Evolutionary conservation across 371 early-diverging fungal genomes (phyloP).

Genomic region (Aphelidium insulamus): DNA sequence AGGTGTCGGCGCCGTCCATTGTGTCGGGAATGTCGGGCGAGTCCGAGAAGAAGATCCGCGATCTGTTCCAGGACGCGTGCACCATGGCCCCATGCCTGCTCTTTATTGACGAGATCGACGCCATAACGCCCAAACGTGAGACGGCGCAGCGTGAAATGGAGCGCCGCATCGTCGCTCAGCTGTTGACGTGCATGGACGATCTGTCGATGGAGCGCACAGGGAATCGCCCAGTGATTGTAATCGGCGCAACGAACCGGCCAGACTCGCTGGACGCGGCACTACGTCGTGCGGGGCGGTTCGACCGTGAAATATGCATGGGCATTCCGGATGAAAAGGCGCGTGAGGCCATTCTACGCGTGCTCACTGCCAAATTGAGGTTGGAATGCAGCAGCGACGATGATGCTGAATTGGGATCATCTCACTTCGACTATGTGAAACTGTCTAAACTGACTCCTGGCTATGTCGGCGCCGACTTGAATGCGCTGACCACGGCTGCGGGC

Average conservation of each 20-base stretch:
- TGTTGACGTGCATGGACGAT: conserved; percentile 96
- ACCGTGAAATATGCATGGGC: conserved; percentile 90
- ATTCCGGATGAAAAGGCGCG: conserved; percentile 92
- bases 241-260: conserved; percentile 97
- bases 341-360: conserved; percentile 73
- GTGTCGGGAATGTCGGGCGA: conserved; percentile 99
- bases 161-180: conserved; percentile 93
- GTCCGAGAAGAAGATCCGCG: conserved; percentile 95
- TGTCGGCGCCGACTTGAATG: conserved; percentile 96
- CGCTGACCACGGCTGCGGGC: conserved; percentile 92
- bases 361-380: conserved; percentile 66
- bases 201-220: conserved; percentile 63
- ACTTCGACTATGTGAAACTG: conserved; percentile 65
- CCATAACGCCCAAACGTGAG: conserved; percentile 98
- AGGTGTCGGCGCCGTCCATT: conserved; percentile 96
- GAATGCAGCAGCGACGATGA: too few relatives aligned
- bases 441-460: conserved; percentile 95
- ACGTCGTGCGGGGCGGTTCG: conserved; percentile 94
- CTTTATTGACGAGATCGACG: conserved; percentile 99
- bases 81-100: conserved; percentile 81
- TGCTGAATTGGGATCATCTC: too few relatives aligned
- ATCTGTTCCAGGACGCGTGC: conserved; percentile 88
- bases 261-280: conserved; percentile 95
- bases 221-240: conserved; percentile 80
- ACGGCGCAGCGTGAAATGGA: conserved; percentile 98